Percentiles rank a stretch among this genome's conserved stretches.
Conservation (phyloP, 176 grass and related monocot species). For the Hyparrhenia diplandra region DNA sequence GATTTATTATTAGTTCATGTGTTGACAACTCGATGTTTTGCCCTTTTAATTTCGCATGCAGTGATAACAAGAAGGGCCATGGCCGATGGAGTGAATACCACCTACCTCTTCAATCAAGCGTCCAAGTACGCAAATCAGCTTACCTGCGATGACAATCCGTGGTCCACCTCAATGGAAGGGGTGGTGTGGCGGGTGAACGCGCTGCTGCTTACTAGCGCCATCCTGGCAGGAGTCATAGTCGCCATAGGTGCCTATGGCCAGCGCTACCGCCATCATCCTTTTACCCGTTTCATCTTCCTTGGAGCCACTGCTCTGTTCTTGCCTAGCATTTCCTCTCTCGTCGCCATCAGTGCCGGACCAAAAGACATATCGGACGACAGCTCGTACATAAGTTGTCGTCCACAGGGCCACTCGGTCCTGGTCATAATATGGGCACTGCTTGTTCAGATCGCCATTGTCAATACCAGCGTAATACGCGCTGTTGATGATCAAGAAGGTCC, state of each 20-base stretch:
- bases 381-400: too few relatives aligned
- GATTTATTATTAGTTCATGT: too few relatives aligned
- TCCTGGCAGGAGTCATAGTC: not conserved
- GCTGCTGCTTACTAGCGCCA: not conserved
- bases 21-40: too few relatives aligned
- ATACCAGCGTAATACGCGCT: not conserved
- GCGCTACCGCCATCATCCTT: not conserved
- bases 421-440: not conserved
- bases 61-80: too few relatives aligned
- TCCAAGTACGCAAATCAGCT: too few relatives aligned
- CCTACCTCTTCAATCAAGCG: too few relatives aligned
- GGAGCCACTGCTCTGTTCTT: constrained; percentile 3
- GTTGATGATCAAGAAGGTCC: not conserved
- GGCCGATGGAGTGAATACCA: too few relatives aligned
- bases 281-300: not conserved
- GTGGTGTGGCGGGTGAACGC: not conserved
- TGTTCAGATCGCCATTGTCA: not conserved
- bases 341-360: not conserved
- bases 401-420: not conserved
- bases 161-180: too few relatives aligned
- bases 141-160: too few relatives aligned
- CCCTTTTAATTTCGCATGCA: too few relatives aligned
- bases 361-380: too few relatives aligned
- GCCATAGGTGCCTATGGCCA: not conserved
- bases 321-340: not conserved